phyloP scores from a whole-genome alignment of 202 grass and related monocot genomes.

The Setaria viridis region DNA sequence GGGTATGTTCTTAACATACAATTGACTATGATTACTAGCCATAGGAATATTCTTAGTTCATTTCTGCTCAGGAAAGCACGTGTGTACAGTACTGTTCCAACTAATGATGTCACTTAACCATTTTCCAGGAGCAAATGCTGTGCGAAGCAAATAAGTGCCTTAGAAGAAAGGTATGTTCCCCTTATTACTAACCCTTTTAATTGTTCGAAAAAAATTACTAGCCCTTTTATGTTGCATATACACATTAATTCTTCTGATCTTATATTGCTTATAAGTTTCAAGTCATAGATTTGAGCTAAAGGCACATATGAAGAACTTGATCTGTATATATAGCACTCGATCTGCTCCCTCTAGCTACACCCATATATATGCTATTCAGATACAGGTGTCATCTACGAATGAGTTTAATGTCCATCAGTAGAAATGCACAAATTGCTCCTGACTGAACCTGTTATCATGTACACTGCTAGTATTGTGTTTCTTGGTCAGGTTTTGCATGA shows the following conservation, averaged over 20 bases:
- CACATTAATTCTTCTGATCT: not conserved
- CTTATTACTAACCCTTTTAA: not conserved
- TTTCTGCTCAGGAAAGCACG: not conserved
- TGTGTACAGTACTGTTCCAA: not conserved
- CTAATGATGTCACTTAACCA: conserved; percentile 18
- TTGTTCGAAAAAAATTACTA: too few relatives aligned
- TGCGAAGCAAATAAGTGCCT: conserved; percentile 83
- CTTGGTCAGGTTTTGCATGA: not conserved
- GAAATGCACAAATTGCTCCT: not conserved
- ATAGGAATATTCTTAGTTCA: not conserved
- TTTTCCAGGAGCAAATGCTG: conserved; percentile 75
- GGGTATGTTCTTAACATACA: conserved; percentile 52
- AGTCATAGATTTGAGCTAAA: not conserved
- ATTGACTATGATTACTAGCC: not conserved
- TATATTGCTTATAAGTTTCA: not conserved
- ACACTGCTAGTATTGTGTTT: not conserved
- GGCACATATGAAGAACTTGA: not conserved
- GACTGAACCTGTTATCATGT: not conserved
- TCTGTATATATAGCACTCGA: too few relatives aligned
- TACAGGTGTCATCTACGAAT: not conserved
- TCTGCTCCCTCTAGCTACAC: too few relatives aligned
- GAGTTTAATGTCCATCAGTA: not conserved
- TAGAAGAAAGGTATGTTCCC: conserved; percentile 67
- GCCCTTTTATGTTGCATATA: not conserved
- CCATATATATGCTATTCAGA: conserved; percentile 14